Conservation (phyloP, 345 rosid species). For the Conringia planisiliqua region DNA sequence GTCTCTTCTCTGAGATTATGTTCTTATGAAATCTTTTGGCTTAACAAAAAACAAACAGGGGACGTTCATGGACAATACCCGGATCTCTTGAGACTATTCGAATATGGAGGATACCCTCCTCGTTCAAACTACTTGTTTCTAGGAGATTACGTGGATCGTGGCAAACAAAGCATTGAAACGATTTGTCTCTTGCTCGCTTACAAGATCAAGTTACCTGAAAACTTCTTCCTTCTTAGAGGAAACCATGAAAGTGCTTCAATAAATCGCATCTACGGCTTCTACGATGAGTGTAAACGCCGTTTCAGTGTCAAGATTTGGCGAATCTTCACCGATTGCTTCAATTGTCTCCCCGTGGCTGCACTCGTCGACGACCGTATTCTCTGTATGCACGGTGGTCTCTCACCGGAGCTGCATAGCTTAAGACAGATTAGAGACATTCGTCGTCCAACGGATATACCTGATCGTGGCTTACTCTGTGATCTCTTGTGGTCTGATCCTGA, state of each 20-base stretch:
- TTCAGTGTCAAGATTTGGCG: constrained; percentile 77
- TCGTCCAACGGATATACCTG: constrained; percentile 80
- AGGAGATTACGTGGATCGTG: constrained; percentile 91
- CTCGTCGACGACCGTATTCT: constrained; percentile 73
- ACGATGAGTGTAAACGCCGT: constrained; percentile 80
- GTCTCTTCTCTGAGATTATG: neutral
- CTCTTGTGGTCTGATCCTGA: constrained; percentile 94
- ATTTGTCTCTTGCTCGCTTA: constrained; percentile 86
- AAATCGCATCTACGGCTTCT: constrained; percentile 85
- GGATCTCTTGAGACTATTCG: constrained; percentile 90
- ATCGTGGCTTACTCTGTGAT: constrained; percentile 83
- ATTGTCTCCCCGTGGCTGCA: constrained; percentile 88
- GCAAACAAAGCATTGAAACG: constrained; percentile 88
- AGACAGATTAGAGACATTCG: constrained; percentile 64
- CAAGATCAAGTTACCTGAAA: constrained; percentile 76
- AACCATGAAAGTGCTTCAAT: constrained; percentile 90
- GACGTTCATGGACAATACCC: constrained; percentile 90
- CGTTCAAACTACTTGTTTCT: constrained; percentile 77
- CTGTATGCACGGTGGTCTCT: constrained; percentile 94
- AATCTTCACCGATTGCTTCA: constrained; percentile 73
- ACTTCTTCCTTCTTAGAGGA: constrained; percentile 80
- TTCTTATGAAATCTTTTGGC: constrained; percentile 13
- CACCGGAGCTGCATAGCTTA: constrained; percentile 63
- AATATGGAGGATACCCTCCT: constrained; percentile 79
- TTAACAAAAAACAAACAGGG: constrained; percentile 38